Evolutionary conservation across 2,329 filamentous ascomycete species (phyloP), one percentile per base, ranked within the genome.

Genomic region (Rutstroemia sp.): DNA sequence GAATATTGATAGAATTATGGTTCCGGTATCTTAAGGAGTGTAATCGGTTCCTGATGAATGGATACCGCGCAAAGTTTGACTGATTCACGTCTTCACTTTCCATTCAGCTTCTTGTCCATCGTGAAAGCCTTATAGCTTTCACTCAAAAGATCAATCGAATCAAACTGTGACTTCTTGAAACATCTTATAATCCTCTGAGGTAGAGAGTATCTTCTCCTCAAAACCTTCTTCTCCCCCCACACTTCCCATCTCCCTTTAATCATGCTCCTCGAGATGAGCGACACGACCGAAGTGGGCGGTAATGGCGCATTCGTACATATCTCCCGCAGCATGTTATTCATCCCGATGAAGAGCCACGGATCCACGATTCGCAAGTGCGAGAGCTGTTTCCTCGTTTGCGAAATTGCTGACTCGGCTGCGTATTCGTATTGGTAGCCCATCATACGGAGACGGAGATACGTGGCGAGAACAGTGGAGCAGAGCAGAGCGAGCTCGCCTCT

Each of bases 1-100:
- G 0, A 77, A 78, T 73, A 68, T 82, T 14, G 80, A 84, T 68
- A 68, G 75, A 6, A 54, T 83, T 46, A 72, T 82, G 66, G 77
- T 82, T 0, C 79, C 80, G 3, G 64, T 70, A n/a, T 71, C 69
- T 38, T 73, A 39, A 60, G 30, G 12, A 17, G 1, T 8, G 17
- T 25, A 30, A 19, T 3, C 37, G 23, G 7, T 5, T 41, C 2
- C 7, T 23, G 23, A 30, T n/a, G 17, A 16, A 23, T 34, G 50
- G 23, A 38, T 21, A 48, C 17, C 14, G 1, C 10, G 30, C 9
- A 10, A 34, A 10, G 1, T 4, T 34, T 34, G 30, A 21, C 5
- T 25, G 37, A 23, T 17, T 25, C 10, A 21, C 34, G 16, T 17
- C 25, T 48, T 30, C 54, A 45, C 30, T 34, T 6, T 5, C 48